Evolutionary conservation across 1,139 yeast species (phyloP), one percentile per base, ranked within the genome.

Genomic region (Geotrichum siamense): DNA sequence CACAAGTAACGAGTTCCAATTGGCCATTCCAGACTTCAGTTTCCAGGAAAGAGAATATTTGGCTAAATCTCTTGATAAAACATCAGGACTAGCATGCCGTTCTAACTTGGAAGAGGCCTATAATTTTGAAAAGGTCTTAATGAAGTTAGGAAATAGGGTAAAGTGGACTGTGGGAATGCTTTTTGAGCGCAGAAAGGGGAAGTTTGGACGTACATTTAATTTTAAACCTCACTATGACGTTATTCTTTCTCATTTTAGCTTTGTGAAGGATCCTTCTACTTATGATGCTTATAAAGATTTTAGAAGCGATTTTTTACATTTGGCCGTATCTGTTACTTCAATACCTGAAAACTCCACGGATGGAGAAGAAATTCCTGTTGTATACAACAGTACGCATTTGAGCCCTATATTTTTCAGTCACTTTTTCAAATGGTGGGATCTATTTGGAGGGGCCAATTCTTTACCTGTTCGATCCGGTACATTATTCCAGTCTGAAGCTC

Each of bases 381-480:
- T 82, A 1, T 77, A 75, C 55, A 89, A 87, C 62, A 72, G 87
- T 1, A 75, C 81, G 13, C 93, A 87, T 59, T 64, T 89, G 34
- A 72, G 94, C 0, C 96, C 96, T 0, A 63, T 71, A 31, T 72
- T 82, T 0, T 68, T 86, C 51, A 63, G 66, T 10, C 82, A 82
- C 54, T 89, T 89, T 66, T 77, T 75, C 55, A 64, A 67, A 32
- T 91, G 97, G 97, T 87, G 96, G 95, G 65, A 71, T 40, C 71
- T 81, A 44, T 78, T 91, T 56, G 77, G 81, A 21, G 77, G 84
- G 37, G 74, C 75, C 26, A 67, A 82, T 25, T 79, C 94, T 3
- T 67, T 85, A 29, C 96, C 97, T 0, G 73, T 85, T 3, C 73
- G 86, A 48, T 72, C 74, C 34, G 97, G 97, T 0, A 65, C 66